phyloP scores from a whole-genome alignment of 441 rosid genomes.

The Syzygium malaccense region DNA sequence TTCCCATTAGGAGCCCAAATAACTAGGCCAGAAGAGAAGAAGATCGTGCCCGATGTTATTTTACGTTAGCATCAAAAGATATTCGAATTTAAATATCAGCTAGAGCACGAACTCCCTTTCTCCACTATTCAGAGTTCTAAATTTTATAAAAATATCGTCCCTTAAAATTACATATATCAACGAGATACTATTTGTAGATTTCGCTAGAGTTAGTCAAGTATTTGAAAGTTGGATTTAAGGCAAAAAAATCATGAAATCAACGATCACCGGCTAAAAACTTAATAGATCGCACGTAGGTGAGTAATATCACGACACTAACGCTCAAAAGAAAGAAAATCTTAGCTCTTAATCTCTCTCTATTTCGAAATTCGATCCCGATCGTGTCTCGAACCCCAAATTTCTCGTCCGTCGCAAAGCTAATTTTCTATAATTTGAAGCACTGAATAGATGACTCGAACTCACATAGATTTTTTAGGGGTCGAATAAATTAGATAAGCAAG shows the following conservation, averaged over 20 bases:
- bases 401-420: neutral
- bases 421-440: neutral
- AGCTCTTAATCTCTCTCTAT: neutral
- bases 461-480: too few species aligned
- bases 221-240: too few species aligned
- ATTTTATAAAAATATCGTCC: too few species aligned
- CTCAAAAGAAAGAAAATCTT: too few species aligned
- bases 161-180: too few species aligned
- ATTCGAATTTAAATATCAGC: neutral
- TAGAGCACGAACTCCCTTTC: neutral
- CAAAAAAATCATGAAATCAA: too few species aligned
- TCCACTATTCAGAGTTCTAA: neutral
- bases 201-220: too few species aligned
- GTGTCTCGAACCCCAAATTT: neutral
- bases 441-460: neutral
- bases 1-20: neutral
- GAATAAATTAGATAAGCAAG: too few species aligned
- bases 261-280: too few species aligned
- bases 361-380: neutral
- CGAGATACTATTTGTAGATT: too few species aligned
- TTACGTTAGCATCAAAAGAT: neutral
- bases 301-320: too few species aligned
- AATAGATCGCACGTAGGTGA: too few species aligned
- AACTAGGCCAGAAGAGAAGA: neutral
- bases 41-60: neutral